Evolutionary conservation across 2,329 filamentous ascomycete genomes (phyloP).

Genomic region (Penicillium sp.): DNA sequence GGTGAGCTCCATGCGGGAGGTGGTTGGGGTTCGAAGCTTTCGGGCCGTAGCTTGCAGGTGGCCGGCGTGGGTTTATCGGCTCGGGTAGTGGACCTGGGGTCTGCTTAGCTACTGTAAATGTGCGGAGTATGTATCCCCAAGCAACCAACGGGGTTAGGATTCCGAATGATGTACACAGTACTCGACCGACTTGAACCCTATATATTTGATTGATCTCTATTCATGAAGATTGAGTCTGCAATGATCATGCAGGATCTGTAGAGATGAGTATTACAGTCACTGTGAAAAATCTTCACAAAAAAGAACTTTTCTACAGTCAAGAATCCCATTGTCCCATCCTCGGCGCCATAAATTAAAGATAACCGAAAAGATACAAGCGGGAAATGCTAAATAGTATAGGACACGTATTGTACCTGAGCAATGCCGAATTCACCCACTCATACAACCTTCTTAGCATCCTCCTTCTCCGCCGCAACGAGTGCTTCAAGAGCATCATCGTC

Average conservation of each 20-base stretch:
- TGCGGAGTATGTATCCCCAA: no score
- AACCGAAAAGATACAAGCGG: background rate
- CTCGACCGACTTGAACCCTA: no score
- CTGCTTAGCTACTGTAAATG: no score
- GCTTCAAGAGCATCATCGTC: constrained; percentile 50
- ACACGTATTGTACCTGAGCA: background rate
- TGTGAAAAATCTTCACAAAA: background rate
- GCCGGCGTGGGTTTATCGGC: background rate
- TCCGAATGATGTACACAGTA: no score
- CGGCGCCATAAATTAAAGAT: background rate
- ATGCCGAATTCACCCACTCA: background rate
- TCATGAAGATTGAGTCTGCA: no score
- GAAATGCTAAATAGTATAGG: background rate
- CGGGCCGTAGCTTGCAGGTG: background rate
- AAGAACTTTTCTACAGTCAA: background rate
- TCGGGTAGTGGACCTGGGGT: background rate
- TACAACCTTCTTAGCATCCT: constrained; percentile 5
- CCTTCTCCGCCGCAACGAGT: constrained; percentile 37
- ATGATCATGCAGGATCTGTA: background rate
- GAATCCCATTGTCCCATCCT: background rate
- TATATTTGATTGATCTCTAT: no score
- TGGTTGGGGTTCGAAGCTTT: background rate
- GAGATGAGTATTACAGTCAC: background rate
- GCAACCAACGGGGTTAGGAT: no score
- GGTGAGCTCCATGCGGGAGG: constrained; percentile 37